Evolutionary conservation across 352 stramenopile species (phyloP).

Genomic region (Phytophthora tentaculata): DNA sequence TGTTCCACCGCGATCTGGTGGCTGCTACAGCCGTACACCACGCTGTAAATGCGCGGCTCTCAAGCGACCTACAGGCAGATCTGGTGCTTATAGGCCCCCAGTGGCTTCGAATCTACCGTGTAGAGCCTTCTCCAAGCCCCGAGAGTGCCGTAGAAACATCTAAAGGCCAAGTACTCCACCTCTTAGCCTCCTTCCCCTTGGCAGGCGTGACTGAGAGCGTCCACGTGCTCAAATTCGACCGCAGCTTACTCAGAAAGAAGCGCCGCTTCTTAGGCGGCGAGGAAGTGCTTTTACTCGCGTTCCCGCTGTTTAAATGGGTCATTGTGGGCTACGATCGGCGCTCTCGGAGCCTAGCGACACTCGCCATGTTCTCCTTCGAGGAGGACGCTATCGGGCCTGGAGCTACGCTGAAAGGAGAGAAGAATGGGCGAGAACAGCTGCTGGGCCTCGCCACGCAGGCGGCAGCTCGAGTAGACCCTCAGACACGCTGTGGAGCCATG

Average conservation of each 20-base stretch:
- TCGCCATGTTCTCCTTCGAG: constrained; percentile 84
- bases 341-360: constrained; percentile 52
- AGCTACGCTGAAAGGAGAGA: constrained; percentile 82
- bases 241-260: constrained; percentile 67
- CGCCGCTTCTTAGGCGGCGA: constrained; percentile 73
- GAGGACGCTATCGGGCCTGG: constrained; percentile 84
- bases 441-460: constrained; percentile 67
- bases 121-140: constrained; percentile 60
- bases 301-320: constrained; percentile 81
- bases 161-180: constrained; percentile 75
- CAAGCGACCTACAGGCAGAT: constrained; percentile 70
- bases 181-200: constrained; percentile 74
- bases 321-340: constrained; percentile 78
- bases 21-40: constrained; percentile 81
- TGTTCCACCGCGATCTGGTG: constrained; percentile 85
- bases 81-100: constrained; percentile 80
- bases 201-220: constrained; percentile 75
- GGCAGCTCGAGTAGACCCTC: constrained; percentile 65
- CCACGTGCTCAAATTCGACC: constrained; percentile 77
- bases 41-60: constrained; percentile 67
- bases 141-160: constrained; percentile 12
- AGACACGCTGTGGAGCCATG: constrained; percentile 83
- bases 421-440: constrained; percentile 76
- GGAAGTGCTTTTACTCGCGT: constrained; percentile 81
- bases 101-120: constrained; percentile 78